Percentiles rank a stretch among this genome's conserved stretches.
These are phyloP conservation scores for Parathielavia hyrcaniae DNA, from an alignment of 495 filamentous ascomycete genomes.

Conservation along the genomic window DNA sequence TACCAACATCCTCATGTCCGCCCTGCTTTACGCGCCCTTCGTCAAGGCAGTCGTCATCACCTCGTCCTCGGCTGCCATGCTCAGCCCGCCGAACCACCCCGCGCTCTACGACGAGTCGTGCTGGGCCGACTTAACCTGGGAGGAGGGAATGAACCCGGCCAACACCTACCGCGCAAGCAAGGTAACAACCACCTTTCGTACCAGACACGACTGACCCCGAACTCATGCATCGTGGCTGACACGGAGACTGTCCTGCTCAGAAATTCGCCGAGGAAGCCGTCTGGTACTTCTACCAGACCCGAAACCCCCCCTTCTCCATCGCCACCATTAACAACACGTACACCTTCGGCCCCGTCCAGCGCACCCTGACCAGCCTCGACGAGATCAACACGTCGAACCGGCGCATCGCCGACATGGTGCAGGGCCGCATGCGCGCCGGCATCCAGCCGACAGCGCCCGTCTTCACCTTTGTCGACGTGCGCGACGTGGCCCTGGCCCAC, in stretches of 20 bases:
- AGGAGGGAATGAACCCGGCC: conserved; percentile 29
- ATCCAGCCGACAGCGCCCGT: conserved; percentile 38
- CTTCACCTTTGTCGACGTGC: conserved; percentile 46
- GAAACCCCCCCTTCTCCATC: conserved; percentile 37
- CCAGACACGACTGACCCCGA: neutral
- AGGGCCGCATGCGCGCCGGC: conserved; percentile 26
- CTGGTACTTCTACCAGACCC: conserved; percentile 37
- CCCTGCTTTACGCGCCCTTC: conserved; percentile 26
- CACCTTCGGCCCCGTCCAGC: conserved; percentile 41
- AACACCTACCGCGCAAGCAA: conserved; percentile 40
- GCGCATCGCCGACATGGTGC: conserved; percentile 38
- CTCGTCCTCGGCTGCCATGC: conserved; percentile 40
- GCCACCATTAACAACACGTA: conserved; percentile 43
- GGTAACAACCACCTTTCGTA: conserved; percentile 15
- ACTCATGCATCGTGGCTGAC: neutral
- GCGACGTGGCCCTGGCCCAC: conserved; percentile 44
- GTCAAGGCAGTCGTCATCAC: conserved; percentile 44
- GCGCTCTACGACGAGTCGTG: conserved; percentile 37
- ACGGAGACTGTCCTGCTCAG: no score
- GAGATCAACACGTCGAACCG: conserved; percentile 45
- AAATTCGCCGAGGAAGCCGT: conserved; percentile 42
- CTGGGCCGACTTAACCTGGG: conserved; percentile 38
- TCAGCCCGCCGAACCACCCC: conserved; percentile 33
- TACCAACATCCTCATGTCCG: conserved; percentile 34
- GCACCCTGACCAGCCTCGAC: conserved; percentile 27